These are phyloP conservation scores for Kuraishia ogatae DNA, from an alignment of 805 yeast genomes.

Conservation along the genomic window DNA sequence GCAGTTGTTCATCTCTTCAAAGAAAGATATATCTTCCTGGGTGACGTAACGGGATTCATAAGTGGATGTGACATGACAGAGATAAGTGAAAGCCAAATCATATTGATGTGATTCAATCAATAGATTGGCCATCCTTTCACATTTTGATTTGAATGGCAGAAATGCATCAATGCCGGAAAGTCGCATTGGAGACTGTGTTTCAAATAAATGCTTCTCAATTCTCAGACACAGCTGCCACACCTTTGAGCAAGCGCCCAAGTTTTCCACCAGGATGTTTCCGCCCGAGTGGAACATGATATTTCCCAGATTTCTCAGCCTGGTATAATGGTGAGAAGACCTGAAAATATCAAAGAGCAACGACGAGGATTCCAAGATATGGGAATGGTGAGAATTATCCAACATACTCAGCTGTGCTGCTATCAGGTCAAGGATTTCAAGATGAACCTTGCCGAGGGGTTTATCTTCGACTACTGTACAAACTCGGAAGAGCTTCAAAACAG, in stretches of 20 bases:
- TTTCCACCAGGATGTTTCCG: slow-evolving; percentile 9
- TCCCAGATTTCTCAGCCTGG: slow-evolving; percentile 36
- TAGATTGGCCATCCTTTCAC: slow-evolving; percentile 24
- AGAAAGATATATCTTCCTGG: slow-evolving; percentile 1
- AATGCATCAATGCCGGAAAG: slow-evolving; percentile 1
- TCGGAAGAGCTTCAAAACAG: neutral
- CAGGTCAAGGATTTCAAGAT: neutral
- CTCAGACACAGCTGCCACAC: slow-evolving; percentile 21
- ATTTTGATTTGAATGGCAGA: slow-evolving; percentile 18
- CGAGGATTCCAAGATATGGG: neutral
- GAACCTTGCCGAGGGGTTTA: neutral
- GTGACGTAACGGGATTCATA: neutral
- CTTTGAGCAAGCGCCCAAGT: slow-evolving; percentile 20
- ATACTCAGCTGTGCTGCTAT: neutral
- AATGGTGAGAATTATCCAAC: neutral
- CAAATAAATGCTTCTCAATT: neutral
- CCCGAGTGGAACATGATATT: slow-evolving; percentile 36
- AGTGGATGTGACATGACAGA: neutral
- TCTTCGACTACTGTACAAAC: neutral
- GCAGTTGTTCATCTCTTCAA: slow-evolving; percentile 3
- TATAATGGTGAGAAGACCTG: slow-evolving; percentile 8
- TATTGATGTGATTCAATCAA: slow-evolving; percentile 13
- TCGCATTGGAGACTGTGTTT: neutral
- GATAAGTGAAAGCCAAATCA: slow-evolving; percentile 2
- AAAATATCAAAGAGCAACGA: neutral